Evolutionary conservation across 2,329 filamentous ascomycete species (phyloP).

Genomic region (Aspergillus persii): DNA sequence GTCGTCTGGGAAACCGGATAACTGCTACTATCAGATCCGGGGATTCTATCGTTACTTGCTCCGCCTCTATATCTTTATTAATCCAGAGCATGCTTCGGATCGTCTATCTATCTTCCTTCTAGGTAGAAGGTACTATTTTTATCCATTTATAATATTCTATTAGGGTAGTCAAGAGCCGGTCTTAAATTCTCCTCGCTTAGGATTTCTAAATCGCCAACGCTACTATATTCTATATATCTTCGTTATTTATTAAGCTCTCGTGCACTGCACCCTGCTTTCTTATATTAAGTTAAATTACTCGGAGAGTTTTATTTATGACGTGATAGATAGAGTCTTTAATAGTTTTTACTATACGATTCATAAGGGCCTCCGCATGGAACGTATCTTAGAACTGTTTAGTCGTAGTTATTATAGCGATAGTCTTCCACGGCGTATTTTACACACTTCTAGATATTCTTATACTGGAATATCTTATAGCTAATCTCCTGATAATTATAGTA

Average conservation of each 20-base stretch:
- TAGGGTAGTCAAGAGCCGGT: constrained; percentile 19
- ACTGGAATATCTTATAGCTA: constrained; percentile 28
- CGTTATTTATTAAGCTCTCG: constrained; percentile 20
- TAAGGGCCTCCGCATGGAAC: constrained; percentile 16
- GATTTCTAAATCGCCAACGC: constrained; percentile 20
- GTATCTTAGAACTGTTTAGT: constrained; percentile 17
- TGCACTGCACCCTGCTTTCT: constrained; percentile 18
- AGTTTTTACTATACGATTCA: constrained; percentile 22
- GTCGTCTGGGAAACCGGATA: too few species aligned
- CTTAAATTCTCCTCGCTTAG: constrained; percentile 17
- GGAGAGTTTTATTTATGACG: constrained; percentile 18
- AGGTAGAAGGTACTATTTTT: constrained; percentile 20
- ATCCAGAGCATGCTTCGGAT: too few species aligned
- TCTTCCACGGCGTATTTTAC: constrained; percentile 14
- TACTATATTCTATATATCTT: constrained; percentile 9
- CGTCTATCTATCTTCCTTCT: too few species aligned
- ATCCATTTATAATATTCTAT: constrained; percentile 23
- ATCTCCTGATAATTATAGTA: constrained; percentile 33
- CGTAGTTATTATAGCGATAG: constrained; percentile 15
- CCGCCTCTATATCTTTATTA: too few species aligned
- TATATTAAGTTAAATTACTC: constrained; percentile 20
- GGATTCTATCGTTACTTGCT: too few species aligned
- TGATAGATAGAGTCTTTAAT: constrained; percentile 18
- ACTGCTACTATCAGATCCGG: too few species aligned
- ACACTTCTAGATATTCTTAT: constrained; percentile 21